phyloP scores from a whole-genome alignment of 805 yeast species.

The Blastobotrys attinorum region DNA sequence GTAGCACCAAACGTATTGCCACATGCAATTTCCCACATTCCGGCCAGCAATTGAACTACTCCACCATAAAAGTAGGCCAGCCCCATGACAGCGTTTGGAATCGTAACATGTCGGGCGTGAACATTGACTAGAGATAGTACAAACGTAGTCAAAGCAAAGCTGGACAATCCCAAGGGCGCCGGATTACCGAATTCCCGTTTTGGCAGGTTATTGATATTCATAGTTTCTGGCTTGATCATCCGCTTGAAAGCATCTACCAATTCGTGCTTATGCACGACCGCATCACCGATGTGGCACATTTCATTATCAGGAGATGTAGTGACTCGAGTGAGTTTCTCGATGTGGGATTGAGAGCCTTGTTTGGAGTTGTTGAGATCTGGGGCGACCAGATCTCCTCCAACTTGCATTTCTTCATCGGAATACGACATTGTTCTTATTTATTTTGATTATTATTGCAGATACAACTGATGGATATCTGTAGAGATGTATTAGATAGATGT shows the following conservation, averaged over 20 bases:
- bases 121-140: slow-evolving; percentile 45
- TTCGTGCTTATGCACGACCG: slow-evolving; percentile 43
- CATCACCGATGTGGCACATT: slow-evolving; percentile 33
- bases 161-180: slow-evolving; percentile 53
- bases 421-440: background rate
- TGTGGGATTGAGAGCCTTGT: background rate
- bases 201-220: too few relatives aligned
- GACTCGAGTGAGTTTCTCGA: slow-evolving; percentile 5
- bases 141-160: slow-evolving; percentile 56
- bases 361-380: background rate
- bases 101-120: slow-evolving; percentile 50
- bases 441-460: too few relatives aligned
- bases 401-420: slow-evolving; percentile 4
- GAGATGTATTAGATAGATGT: too few relatives aligned
- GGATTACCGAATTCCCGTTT: slow-evolving; percentile 43
- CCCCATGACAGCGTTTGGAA: slow-evolving; percentile 50
- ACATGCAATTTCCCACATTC: slow-evolving; percentile 58
- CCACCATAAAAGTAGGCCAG: slow-evolving; percentile 60
- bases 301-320: slow-evolving; percentile 20
- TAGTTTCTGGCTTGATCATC: slow-evolving; percentile 39
- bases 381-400: slow-evolving; percentile 2
- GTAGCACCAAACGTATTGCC: slow-evolving; percentile 63
- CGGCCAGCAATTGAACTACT: slow-evolving; percentile 50
- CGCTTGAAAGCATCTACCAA: slow-evolving; percentile 60
- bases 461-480: too few relatives aligned